Conservation (phyloP, 2,329 filamentous ascomycete species). For the Cyclaneusma minus region DNA sequence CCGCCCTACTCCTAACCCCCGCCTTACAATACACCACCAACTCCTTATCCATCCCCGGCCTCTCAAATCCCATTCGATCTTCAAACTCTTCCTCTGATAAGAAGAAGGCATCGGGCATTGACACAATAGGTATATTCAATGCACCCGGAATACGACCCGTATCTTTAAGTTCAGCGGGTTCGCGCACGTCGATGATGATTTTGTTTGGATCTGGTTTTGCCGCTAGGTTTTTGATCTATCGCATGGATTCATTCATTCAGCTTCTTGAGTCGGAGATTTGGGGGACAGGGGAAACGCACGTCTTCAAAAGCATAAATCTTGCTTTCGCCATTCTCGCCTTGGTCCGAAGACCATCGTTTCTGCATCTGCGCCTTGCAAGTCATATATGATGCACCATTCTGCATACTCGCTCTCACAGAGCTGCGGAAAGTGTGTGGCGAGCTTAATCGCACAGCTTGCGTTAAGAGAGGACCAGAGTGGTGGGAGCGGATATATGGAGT, state of each 20-base stretch:
- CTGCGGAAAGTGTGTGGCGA: too few relatives aligned
- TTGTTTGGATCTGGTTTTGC: constrained; percentile 17
- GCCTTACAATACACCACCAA: constrained; percentile 89
- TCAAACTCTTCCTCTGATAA: constrained; percentile 65
- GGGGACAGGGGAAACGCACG: constrained; percentile 11
- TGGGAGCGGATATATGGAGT: too few relatives aligned
- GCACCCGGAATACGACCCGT: constrained; percentile 66
- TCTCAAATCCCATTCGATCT: constrained; percentile 63
- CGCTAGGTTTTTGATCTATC: constrained; percentile 26
- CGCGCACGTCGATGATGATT: constrained; percentile 50
- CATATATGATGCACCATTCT: too few relatives aligned
- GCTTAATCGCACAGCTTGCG: too few relatives aligned
- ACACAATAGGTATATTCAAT: constrained; percentile 67
- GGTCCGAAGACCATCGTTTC: too few relatives aligned
- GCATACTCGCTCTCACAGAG: too few relatives aligned
- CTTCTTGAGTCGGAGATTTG: not conserved
- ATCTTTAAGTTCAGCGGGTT: constrained; percentile 47
- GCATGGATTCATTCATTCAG: not conserved
- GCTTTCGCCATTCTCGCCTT: too few relatives aligned
- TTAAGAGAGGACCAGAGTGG: too few relatives aligned
- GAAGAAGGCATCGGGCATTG: constrained; percentile 65
- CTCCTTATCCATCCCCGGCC: constrained; percentile 39
- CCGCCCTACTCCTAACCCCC: constrained; percentile 66
- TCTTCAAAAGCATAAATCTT: constrained; percentile 33
- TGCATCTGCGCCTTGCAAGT: too few relatives aligned